Conservation (phyloP, 2,329 filamentous ascomycete genomes). For the Scedosporium boydii region DNA sequence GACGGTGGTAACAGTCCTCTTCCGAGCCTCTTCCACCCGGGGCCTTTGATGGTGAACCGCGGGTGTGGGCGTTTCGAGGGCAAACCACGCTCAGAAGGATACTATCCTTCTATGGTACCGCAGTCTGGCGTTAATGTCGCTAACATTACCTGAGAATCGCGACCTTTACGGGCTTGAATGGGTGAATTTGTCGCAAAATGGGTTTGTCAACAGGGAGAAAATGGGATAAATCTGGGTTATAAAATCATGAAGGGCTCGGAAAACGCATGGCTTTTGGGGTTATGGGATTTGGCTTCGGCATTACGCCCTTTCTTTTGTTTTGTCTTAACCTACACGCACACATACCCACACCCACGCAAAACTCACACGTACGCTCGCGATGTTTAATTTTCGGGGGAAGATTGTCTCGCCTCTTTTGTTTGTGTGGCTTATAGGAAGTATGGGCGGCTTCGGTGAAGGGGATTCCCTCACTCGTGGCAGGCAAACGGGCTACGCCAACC, state of each 20-base stretch:
- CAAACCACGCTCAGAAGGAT: slow-evolving; percentile 40
- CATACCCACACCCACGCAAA: not conserved
- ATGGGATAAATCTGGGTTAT: not conserved
- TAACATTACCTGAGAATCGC: slow-evolving; percentile 15
- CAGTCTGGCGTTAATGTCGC: slow-evolving; percentile 38
- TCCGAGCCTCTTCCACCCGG: slow-evolving; percentile 37
- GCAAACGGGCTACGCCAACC: not conserved
- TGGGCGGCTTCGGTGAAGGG: not conserved
- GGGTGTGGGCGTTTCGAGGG: slow-evolving; percentile 42
- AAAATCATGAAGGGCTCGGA: slow-evolving; percentile 1
- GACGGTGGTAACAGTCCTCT: slow-evolving; percentile 24
- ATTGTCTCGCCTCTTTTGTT: not conserved
- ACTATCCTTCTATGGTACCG: slow-evolving; percentile 41
- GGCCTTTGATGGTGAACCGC: slow-evolving; percentile 27
- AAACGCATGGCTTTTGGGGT: slow-evolving; percentile 5
- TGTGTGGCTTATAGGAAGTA: not conserved
- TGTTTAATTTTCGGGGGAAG: not conserved
- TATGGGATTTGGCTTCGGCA: slow-evolving; percentile 8
- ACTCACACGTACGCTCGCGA: not conserved
- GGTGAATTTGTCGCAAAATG: not conserved
- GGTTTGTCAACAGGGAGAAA: not conserved
- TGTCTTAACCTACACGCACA: slow-evolving; percentile 2
- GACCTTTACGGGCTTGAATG: not conserved
- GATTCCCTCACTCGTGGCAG: not conserved
- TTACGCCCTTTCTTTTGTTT: slow-evolving; percentile 9